These are phyloP conservation scores for Spencermartinsiella ligniputridi DNA, from an alignment of 1,139 yeast species.

Conservation along the genomic window DNA sequence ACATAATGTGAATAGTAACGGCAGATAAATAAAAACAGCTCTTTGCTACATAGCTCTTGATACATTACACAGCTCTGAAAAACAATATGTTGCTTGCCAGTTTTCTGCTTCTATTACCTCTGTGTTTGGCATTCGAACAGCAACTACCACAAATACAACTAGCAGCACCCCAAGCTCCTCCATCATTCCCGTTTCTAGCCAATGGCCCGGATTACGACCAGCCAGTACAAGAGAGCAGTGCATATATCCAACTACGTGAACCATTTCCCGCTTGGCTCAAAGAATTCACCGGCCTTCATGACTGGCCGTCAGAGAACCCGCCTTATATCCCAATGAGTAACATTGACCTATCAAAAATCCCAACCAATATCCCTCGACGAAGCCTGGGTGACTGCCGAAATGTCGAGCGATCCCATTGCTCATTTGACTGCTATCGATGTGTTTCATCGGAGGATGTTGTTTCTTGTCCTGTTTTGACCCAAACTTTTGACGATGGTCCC, in stretches of 20 bases:
- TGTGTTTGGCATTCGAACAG: neutral
- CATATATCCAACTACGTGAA: slow-evolving; percentile 8
- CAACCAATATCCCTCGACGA: slow-evolving; percentile 45
- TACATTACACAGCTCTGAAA: too few relatives aligned
- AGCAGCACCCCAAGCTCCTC: neutral
- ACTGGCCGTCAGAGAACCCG: slow-evolving; percentile 84
- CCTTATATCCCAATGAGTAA: slow-evolving; percentile 81
- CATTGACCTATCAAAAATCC: slow-evolving; percentile 53
- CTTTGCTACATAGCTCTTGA: too few relatives aligned
- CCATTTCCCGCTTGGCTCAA: slow-evolving; percentile 73
- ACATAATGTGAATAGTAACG: neutral
- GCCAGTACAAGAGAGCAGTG: neutral
- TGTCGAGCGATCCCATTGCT: slow-evolving; percentile 52
- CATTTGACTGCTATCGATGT: slow-evolving; percentile 84
- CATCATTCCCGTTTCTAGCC: neutral
- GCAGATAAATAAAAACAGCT: neutral
- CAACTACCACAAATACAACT: too few relatives aligned
- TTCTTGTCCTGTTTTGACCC: slow-evolving; percentile 68
- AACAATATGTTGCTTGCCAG: neutral
- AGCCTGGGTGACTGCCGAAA: slow-evolving; percentile 56
- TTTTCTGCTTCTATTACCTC: neutral
- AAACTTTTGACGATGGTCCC: slow-evolving; percentile 96
- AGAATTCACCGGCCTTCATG: slow-evolving; percentile 62
- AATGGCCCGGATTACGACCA: neutral
- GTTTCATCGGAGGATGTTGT: slow-evolving; percentile 71